A percentile compares a stretch with the other conserved stretches of the same genome.
Evolutionary conservation across 345 rosid genomes (phyloP).

Genomic region (Lepidium didymum): DNA sequence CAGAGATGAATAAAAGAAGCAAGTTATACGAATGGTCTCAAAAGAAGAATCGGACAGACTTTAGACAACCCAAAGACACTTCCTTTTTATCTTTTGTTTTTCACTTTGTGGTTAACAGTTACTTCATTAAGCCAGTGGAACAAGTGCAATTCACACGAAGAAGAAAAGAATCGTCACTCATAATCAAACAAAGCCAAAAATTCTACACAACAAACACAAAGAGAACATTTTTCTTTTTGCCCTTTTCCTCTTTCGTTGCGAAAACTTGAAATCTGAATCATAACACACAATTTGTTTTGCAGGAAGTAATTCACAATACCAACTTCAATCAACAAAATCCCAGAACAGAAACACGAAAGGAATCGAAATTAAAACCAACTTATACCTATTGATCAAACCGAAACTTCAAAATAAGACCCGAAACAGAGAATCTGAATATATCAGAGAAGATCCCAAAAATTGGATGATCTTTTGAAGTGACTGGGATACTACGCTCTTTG

Average conservation of each 20-base stretch:
- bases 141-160: not conserved
- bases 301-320: constrained; percentile 10
- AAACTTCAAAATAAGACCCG: not conserved
- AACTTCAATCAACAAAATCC: not conserved
- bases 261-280: not conserved
- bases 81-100: not conserved
- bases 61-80: not conserved
- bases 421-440: not conserved
- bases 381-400: constrained; percentile 4
- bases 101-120: not conserved
- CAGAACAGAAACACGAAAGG: not conserved
- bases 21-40: not conserved
- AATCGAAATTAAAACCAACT: not conserved
- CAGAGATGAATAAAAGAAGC: not conserved
- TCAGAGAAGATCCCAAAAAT: not conserved
- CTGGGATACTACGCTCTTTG: not conserved
- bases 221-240: not conserved
- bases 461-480: not conserved
- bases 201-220: not conserved
- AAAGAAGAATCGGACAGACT: not conserved
- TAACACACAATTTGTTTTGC: not conserved
- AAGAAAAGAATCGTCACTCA: constrained; percentile 14
- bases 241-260: not conserved
- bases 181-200: not conserved
- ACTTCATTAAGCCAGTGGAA: constrained; percentile 9